A percentile compares a stretch with the other conserved stretches of the same genome.
These are phyloP conservation scores for Neurospora crassa DNA, from an alignment of 2,329 filamentous ascomycete genomes.

Conservation along the genomic window DNA sequence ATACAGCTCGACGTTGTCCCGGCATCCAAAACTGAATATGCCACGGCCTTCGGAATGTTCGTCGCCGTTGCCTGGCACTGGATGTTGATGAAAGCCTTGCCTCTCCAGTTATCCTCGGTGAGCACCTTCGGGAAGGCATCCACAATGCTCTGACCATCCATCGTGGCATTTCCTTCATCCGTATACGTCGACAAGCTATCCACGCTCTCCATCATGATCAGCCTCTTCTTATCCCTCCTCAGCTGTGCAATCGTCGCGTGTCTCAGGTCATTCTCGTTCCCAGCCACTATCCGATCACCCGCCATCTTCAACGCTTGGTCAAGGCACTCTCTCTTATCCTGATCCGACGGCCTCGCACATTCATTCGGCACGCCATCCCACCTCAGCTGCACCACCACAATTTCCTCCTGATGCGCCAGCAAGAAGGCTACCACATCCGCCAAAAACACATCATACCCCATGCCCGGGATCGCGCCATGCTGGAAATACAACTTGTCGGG, in stretches of 20 bases:
- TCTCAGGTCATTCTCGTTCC: constrained; percentile 25
- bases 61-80: constrained; percentile 44
- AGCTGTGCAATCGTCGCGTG: constrained; percentile 24
- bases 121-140: constrained; percentile 25
- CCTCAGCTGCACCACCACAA: constrained; percentile 38
- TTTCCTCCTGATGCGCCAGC: constrained; percentile 30
- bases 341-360: constrained; percentile 30
- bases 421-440: constrained; percentile 32
- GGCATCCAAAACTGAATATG: constrained; percentile 33
- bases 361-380: constrained; percentile 40
- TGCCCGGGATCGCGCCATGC: constrained; percentile 40
- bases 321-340: constrained; percentile 30
- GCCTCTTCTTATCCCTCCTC: constrained; percentile 25
- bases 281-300: constrained; percentile 20
- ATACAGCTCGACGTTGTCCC: constrained; percentile 35
- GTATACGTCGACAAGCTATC: constrained; percentile 32
- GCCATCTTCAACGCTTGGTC: constrained; percentile 23
- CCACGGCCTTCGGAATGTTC: constrained; percentile 36
- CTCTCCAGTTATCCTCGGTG: constrained; percentile 21
- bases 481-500: constrained; percentile 40
- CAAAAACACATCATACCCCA: constrained; percentile 36
- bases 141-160: constrained; percentile 29
- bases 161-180: constrained; percentile 30
- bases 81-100: constrained; percentile 29
- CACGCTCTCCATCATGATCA: constrained; percentile 28